phyloP scores from a whole-genome alignment of 2,329 filamentous ascomycete genomes.

The Scedosporium boydii region DNA sequence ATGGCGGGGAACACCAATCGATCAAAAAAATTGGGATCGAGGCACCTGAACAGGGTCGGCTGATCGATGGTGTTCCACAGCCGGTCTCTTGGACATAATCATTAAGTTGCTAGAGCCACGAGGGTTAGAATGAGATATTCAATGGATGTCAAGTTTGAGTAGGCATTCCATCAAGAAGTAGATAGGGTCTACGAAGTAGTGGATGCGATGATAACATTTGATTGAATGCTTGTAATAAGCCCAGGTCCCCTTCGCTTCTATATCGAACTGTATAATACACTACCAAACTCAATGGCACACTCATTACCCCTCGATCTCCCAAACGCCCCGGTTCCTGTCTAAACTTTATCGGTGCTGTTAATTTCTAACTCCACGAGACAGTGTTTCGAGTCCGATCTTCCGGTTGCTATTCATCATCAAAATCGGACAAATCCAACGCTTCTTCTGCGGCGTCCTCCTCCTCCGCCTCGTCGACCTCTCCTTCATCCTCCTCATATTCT shows the following conservation, averaged over 20 bases:
- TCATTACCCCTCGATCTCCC: neutral
- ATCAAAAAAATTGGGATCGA: neutral
- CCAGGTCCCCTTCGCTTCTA: neutral
- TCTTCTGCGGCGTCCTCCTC: neutral
- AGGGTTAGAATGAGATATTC: no score
- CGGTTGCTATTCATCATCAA: neutral
- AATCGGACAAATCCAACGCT: neutral
- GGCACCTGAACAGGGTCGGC: neutral
- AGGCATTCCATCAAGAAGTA: no score
- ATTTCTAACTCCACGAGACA: neutral
- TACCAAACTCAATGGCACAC: neutral
- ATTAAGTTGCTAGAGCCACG: no score
- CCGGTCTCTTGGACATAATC: no score
- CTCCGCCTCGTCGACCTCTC: neutral
- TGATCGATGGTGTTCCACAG: neutral
- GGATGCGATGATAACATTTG: no score
- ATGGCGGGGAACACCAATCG: neutral
- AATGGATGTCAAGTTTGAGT: no score
- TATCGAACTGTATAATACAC: neutral
- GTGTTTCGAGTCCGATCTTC: neutral
- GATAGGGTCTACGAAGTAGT: no score
- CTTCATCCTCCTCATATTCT: neutral
- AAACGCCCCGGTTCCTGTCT: neutral
- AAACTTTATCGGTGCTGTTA: neutral
- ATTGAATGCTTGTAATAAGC: no score